These are phyloP conservation scores for Spergularia azorica DNA, from an alignment of 179 eudicot species.

Conservation along the genomic window DNA sequence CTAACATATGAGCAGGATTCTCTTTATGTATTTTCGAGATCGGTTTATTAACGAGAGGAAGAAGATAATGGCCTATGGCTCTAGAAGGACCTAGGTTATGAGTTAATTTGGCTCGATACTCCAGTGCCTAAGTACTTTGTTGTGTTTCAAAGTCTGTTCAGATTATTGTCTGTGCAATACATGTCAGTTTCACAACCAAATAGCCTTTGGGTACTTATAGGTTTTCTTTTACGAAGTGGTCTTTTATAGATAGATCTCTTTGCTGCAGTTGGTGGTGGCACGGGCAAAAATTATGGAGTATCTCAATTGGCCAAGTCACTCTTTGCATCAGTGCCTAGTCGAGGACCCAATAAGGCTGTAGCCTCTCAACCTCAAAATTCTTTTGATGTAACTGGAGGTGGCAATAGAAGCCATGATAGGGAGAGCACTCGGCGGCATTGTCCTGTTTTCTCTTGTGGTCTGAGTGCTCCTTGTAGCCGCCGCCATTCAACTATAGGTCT, in stretches of 20 bases:
- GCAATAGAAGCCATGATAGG: constrained; percentile 42
- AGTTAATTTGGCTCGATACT: constrained; percentile 2
- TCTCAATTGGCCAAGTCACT: constrained; percentile 94
- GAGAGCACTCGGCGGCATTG: constrained; percentile 40
- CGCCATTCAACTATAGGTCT: constrained; percentile 56
- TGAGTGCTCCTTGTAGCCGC: constrained; percentile 40
- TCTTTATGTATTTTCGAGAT: constrained; percentile 1
- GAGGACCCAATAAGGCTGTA: constrained; percentile 44
- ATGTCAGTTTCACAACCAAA: constrained; percentile 17
- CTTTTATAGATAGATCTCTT: constrained; percentile 69
- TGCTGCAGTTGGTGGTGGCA: constrained; percentile 90
- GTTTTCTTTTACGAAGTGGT: constrained; percentile 24
- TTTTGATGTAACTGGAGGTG: constrained; percentile 42
- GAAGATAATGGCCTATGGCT: not conserved
- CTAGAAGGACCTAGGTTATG: not conserved
- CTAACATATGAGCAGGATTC: not conserved
- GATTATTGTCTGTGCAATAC: constrained; percentile 2
- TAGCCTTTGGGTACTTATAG: constrained; percentile 18
- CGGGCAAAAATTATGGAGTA: constrained; percentile 74
- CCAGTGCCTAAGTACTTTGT: constrained; percentile 12
- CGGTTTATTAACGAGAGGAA: constrained; percentile 8
- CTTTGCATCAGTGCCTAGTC: constrained; percentile 64
- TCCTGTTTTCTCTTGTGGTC: constrained; percentile 45
- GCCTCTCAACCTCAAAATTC: constrained; percentile 48
- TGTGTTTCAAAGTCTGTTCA: constrained; percentile 18